Evolutionary conservation across 1,284 basidiomycete genomes (phyloP).

Genomic region (Ustilago crameri): DNA sequence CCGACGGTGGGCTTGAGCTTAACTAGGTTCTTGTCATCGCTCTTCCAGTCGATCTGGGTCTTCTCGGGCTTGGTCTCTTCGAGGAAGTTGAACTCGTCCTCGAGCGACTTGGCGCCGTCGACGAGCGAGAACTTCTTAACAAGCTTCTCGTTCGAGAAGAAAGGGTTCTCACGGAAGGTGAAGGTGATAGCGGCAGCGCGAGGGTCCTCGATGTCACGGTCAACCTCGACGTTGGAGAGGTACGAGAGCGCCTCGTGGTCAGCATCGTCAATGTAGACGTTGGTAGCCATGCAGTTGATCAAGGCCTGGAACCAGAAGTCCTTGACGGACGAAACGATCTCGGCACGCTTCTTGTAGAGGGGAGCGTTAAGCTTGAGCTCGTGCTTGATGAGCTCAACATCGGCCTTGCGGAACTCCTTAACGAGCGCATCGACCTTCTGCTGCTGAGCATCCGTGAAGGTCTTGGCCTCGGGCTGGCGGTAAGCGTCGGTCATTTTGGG

Average conservation of each 20-base stretch:
- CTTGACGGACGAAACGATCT: slow-evolving; percentile 54
- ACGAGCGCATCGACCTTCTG: slow-evolving; percentile 51
- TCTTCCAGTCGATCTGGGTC: slow-evolving; percentile 82
- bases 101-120: slow-evolving; percentile 51
- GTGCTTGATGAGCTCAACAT: slow-evolving; percentile 59
- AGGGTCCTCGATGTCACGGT: slow-evolving; percentile 59
- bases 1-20: slow-evolving; percentile 79
- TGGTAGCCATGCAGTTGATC: slow-evolving; percentile 63
- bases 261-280: slow-evolving; percentile 65
- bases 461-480: slow-evolving; percentile 47
- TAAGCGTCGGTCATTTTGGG: slow-evolving; percentile 35
- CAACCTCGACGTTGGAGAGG: slow-evolving; percentile 57
- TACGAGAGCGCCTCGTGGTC: slow-evolving; percentile 60
- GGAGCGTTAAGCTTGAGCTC: slow-evolving; percentile 59
- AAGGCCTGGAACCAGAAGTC: slow-evolving; percentile 65
- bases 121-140: slow-evolving; percentile 60
- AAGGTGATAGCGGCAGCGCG: slow-evolving; percentile 61
- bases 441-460: slow-evolving; percentile 45
- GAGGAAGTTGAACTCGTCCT: slow-evolving; percentile 62
- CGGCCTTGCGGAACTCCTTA: slow-evolving; percentile 54
- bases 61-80: slow-evolving; percentile 60
- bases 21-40: slow-evolving; percentile 78
- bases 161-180: slow-evolving; percentile 62
- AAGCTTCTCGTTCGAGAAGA: slow-evolving; percentile 56
- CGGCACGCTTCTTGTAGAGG: slow-evolving; percentile 61